Evolutionary conservation across 192 early-diverging fungal genomes (phyloP), one percentile per base, ranked within the genome.

Genomic region (Backusella circina): DNA sequence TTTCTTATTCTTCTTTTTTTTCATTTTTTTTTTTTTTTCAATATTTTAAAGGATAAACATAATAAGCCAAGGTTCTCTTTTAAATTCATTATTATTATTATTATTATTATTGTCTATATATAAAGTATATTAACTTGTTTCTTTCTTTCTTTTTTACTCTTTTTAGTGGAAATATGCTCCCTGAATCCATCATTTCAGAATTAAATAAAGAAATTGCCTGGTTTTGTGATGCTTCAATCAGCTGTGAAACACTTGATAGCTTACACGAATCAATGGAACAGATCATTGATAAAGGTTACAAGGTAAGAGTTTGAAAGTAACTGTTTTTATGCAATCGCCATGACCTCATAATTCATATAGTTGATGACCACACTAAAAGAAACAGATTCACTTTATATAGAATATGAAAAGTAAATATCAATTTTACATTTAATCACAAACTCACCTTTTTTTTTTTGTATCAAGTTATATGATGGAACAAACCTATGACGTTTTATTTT

Each of bases 401-500:
- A 57, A 26, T 57, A 57, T 57, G 54, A 57, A 57, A 57, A 57
- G 51, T 57, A 57, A n/a, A 57, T 26, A 26, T 26, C 21, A 26
- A 23, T 23, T 57, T 33, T 33, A 12, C 6, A 31, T 4, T 1
- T 44, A 18, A 70, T 30, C 12, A 70, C 15, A 31, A 30, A 38
- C 32, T 21, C 18, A 72, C 36, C 9, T 57, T 44, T 72, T 47
- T 44, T 72, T 47, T 44, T 78, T 70, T 21, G 6, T 39, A 65
- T 13, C 21, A 65, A 82, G 80, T 67, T 78, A 85, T 61, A 80
- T 87, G n/a, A 87, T 87, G 86, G 84, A 87, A 35, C 75, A 80
- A n/a, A 85, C 80, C 10, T 87, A 87, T 37, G 86, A 87, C 66
- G 83, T 87, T 44, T 75, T 85, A 0, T 87, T 87, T 47, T 87